Base-by-base conservation (phyloP, 176 grass and related monocot species). In the Stipa capillata region DNA sequence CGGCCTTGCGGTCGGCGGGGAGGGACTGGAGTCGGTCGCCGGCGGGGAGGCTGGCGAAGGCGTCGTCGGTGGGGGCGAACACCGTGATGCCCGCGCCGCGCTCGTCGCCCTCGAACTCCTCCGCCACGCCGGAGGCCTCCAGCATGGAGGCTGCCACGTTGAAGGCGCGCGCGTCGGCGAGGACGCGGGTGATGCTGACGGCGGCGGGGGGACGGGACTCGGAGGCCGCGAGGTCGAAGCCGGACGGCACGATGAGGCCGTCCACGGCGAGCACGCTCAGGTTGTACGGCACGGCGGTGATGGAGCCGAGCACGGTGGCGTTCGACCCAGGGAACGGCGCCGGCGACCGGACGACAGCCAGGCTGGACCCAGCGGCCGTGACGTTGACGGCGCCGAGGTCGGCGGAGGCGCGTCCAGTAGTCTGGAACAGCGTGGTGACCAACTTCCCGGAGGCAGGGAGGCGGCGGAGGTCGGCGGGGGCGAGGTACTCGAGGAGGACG, bases 141-240 rank as follows among this genome's bases (percentile, higher is more conserved):
- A n/a, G n/a, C n/a, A n/a, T n/a, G n/a, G n/a, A n/a, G 2, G 93
- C 90, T 0, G 90, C 93, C n/a, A 97, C 93, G 65, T 97, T 92
- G 90, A 97, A 97, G 42, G 79, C 85, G 18, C 83, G 90, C n/a
- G 87, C 93, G 23, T 97, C 93, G 41, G 91, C 82, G 28, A 97
- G 87, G 17, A 92, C 35, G 12, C 74, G 75, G 44, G 89, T 92
- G 77, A 96, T 90, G 77, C 90, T 92, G 32, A 90, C 78, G 5
- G 60, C 86, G n/a, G 74, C 59, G 2, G 92, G 65, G 2, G 86
- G 86, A 0, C 82, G 75, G 27, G 79, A 66, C 65, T 90, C 82
- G 25, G 92, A 89, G 17, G 89, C 89, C 52, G 92, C 86, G 66
- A 91, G 83, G 80, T 87, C 89, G 77, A 95, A 79, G 20, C 83